A percentile compares a stretch with the other conserved stretches of the same genome.
Evolutionary conservation across 2,329 filamentous ascomycete species (phyloP).

Genomic region (Phialophora verrucosa): DNA sequence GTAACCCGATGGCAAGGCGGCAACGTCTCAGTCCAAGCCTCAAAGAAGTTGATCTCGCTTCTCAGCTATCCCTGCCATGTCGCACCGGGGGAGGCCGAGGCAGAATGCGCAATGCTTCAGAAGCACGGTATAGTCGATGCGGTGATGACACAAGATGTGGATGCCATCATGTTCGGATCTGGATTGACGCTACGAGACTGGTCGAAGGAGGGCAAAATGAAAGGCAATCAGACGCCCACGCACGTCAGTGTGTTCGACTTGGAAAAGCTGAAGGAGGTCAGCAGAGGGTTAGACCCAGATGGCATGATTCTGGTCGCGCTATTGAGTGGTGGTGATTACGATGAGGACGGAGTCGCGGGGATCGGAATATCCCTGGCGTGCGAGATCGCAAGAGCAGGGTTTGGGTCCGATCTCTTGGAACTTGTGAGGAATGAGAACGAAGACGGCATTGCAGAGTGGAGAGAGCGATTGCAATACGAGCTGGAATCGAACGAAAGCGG

Average conservation of each 20-base stretch:
- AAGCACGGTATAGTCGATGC: constrained; percentile 83
- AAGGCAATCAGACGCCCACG: constrained; percentile 72
- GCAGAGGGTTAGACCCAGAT: constrained; percentile 73
- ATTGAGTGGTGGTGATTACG: constrained; percentile 94
- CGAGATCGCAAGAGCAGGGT: constrained; percentile 87
- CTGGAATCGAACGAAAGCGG: constrained; percentile 82
- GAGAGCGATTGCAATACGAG: constrained; percentile 72
- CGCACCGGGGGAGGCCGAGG: constrained; percentile 93
- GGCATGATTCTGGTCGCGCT: constrained; percentile 94
- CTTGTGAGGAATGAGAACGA: constrained; percentile 41
- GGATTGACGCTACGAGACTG: constrained; percentile 79
- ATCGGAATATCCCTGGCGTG: constrained; percentile 88
- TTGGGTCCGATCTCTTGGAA: constrained; percentile 62
- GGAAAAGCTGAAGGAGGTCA: constrained; percentile 59
- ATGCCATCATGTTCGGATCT: constrained; percentile 97
- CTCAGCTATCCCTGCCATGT: constrained; percentile 86
- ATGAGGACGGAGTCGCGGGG: constrained; percentile 83
- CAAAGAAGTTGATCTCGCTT: constrained; percentile 80
- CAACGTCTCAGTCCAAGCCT: constrained; percentile 72
- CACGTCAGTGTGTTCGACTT: constrained; percentile 84
- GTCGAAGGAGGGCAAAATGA: constrained; percentile 70
- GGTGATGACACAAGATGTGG: constrained; percentile 93
- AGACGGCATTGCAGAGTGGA: constrained; percentile 63
- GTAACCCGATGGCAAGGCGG: constrained; percentile 55
- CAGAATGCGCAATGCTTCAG: constrained; percentile 89